phyloP scores from a whole-genome alignment of 441 rosid species.

The Eutrema salsugineum region DNA sequence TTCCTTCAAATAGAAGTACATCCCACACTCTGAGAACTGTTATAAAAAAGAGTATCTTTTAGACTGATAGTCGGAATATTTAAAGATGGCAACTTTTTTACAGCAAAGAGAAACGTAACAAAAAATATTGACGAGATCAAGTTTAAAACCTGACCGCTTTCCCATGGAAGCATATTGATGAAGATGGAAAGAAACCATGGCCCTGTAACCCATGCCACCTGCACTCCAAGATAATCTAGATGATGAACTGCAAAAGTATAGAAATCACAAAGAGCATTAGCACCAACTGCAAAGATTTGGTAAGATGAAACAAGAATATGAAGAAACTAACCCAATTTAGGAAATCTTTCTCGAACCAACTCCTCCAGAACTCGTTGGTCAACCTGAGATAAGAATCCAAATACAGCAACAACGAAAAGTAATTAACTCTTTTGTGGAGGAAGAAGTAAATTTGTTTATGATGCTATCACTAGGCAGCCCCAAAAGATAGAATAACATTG shows the following conservation, averaged over 20 bases:
- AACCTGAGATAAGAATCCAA: conserved; percentile 53
- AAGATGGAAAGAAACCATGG: conserved; percentile 98
- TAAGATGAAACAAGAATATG: neutral
- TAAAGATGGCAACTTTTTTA: neutral
- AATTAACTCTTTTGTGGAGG: neutral
- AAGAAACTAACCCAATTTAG: conserved; percentile 67
- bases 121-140: neutral
- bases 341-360: conserved; percentile 89
- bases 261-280: conserved; percentile 26
- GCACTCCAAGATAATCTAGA: conserved; percentile 93
- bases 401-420: neutral
- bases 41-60: neutral
- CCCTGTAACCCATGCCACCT: conserved; percentile 89
- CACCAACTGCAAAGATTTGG: neutral
- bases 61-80: neutral
- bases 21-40: conserved; percentile 98
- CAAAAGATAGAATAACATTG: neutral
- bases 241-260: conserved; percentile 73
- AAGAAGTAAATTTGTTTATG: neutral
- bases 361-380: conserved; percentile 95
- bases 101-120: neutral
- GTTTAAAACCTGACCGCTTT: conserved; percentile 88
- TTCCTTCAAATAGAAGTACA: conserved; percentile 92
- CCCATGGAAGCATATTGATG: conserved; percentile 99
- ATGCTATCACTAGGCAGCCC: neutral